A percentile compares a stretch with the other conserved stretches of the same genome.
Evolutionary conservation across 2,329 filamentous ascomycete genomes (phyloP).

Genomic region (Tolypocladium nubicola): DNA sequence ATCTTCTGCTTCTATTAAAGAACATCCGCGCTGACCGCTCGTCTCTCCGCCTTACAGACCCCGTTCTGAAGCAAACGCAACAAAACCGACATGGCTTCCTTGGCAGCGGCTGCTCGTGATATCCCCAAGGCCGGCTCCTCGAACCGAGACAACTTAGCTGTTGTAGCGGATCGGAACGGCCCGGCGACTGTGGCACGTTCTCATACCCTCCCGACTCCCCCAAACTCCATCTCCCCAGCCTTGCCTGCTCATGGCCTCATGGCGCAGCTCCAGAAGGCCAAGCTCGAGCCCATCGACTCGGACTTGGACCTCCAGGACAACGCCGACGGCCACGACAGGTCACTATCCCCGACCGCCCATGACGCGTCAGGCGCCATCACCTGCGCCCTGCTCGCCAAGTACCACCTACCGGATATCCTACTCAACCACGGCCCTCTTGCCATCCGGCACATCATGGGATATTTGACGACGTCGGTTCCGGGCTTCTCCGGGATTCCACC

Average conservation of each 20-base stretch:
- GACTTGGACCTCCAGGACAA: conserved; percentile 75
- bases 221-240: conserved; percentile 87
- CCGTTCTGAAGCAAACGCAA: conserved; percentile 31
- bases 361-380: conserved; percentile 80
- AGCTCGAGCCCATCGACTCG: conserved; percentile 62
- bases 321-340: conserved; percentile 17
- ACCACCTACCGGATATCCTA: conserved; percentile 84
- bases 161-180: conserved; percentile 57
- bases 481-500: conserved; percentile 85
- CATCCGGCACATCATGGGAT: conserved; percentile 91
- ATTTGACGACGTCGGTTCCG: conserved; percentile 84
- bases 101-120: conserved; percentile 58
- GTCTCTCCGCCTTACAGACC: conserved; percentile 17
- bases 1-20: neutral
- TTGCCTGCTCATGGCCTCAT: conserved; percentile 74
- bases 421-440: conserved; percentile 82
- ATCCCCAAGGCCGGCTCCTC: conserved; percentile 46
- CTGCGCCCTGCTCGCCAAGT: conserved; percentile 71
- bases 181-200: conserved; percentile 48
- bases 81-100: conserved; percentile 45
- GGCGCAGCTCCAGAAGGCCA: conserved; percentile 50
- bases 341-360: conserved; percentile 36
- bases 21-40: neutral
- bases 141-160: conserved; percentile 61
- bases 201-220: conserved; percentile 73